Evolutionary conservation across 306 rosid species (phyloP), one percentile per base, ranked within the genome.

Genomic region (Arachis stenosperma): DNA sequence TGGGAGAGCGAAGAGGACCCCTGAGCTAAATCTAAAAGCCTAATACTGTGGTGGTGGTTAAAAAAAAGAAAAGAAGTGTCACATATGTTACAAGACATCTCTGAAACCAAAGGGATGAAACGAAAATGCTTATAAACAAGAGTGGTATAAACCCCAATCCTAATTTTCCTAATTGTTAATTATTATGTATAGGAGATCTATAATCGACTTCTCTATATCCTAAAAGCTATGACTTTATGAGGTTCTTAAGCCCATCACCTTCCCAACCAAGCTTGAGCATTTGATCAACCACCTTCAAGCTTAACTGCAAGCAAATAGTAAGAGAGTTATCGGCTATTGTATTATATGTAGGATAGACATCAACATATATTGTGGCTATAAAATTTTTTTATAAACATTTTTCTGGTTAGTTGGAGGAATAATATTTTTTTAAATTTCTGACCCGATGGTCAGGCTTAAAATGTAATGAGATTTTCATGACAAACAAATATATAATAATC

Each of bases 181-280:
- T 78, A 50, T 77, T 37, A 14, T 65, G 84, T 73, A 75, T 78
- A 44, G 58, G 53, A 74, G 53, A 71, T 43, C 57, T 67, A 48
- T 70, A 41, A 48, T 71, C 54, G 52, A 43, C 78, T 65, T 76
- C 57, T 58, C 69, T 62, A 80, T 71, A 59, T 66, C 63, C 82
- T 74, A 79, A 86, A 82, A 67, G 66, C 89, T 86, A 88, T 59
- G 86, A 89, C 67, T 85, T 89, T 55, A 89, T 89, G 63, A 91
- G 86, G 78, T 87, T 86, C 70, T 74, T 82, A 69, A 87, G 86
- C 51, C 95, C 95, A 73, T 89, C 95, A 42, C 91, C 97, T 89
- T 91, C 96, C 99, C 99, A 91, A 73, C 97, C 99, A 65, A 91
- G 89, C 89, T 94, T 94, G 77, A 89, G 96, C 99, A 89, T 94